Percentiles rank a stretch among this genome's conserved stretches.
phyloP scores from a whole-genome alignment of 345 rosid genomes.

The Citropsis articulata region DNA sequence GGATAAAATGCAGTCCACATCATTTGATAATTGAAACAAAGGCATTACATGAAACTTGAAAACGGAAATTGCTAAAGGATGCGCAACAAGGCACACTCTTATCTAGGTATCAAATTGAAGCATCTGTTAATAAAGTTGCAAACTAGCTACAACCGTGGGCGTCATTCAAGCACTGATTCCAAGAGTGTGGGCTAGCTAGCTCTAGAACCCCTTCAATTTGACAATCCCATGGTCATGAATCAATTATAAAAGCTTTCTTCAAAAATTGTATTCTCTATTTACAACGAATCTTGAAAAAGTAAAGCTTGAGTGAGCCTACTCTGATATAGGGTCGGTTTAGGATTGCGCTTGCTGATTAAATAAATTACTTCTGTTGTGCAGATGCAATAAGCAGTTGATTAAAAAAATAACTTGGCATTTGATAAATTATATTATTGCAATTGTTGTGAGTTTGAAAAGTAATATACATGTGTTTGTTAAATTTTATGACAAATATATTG shows the following conservation, averaged over 20 bases:
- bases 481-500: too few relatives aligned
- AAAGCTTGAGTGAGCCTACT: neutral
- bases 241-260: neutral
- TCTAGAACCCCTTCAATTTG: conserved; percentile 14
- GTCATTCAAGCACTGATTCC: conserved; percentile 20
- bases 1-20: neutral
- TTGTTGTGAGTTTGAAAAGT: rapidly evolving
- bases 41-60: neutral
- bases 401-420: too few relatives aligned
- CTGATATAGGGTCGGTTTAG: neutral
- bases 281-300: neutral
- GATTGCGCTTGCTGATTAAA: too few relatives aligned
- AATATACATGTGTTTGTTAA: rapidly evolving
- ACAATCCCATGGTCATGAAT: neutral
- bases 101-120: conserved; percentile 22
- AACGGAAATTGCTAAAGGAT: neutral
- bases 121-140: conserved; percentile 20
- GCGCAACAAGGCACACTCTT: conserved; percentile 13
- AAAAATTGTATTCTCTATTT: neutral
- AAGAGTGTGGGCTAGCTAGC: conserved; percentile 13
- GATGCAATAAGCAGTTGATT: too few relatives aligned
- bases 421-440: too few relatives aligned
- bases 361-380: too few relatives aligned
- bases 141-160: conserved; percentile 8
- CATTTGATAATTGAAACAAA: neutral